Conservation (phyloP, 345 rosid species). For the Balakata baccata region DNA sequence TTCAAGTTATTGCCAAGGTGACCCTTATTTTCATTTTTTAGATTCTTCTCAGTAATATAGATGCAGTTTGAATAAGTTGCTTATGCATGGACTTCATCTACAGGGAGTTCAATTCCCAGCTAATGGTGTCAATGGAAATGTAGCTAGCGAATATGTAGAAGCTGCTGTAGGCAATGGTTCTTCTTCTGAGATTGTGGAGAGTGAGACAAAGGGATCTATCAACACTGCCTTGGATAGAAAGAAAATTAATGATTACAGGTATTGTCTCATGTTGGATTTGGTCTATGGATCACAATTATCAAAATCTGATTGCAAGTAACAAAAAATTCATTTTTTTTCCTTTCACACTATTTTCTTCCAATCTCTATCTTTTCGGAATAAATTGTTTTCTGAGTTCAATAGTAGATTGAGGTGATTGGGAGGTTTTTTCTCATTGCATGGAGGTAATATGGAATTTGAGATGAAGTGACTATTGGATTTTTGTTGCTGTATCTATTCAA, state of each 20-base stretch:
- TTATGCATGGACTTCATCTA: slow-evolving; percentile 16
- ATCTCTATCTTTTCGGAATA: background rate
- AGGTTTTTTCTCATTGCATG: background rate
- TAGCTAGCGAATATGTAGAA: slow-evolving; percentile 41
- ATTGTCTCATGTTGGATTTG: slow-evolving; percentile 12
- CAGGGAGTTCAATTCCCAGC: slow-evolving; percentile 63
- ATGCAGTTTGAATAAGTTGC: slow-evolving; percentile 8
- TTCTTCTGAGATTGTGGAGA: slow-evolving; percentile 24
- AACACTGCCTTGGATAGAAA: slow-evolving; percentile 28
- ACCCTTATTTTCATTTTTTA: slow-evolving; percentile 9
- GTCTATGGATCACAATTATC: background rate
- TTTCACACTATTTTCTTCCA: background rate
- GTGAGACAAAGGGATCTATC: slow-evolving; percentile 23
- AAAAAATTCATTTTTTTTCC: background rate
- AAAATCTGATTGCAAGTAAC: background rate
- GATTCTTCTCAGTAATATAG: slow-evolving; percentile 12
- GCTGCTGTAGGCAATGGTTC: slow-evolving; percentile 32
- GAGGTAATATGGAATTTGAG: background rate
- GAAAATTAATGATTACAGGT: slow-evolving; percentile 47
- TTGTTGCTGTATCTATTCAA: background rate
- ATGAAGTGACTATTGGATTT: background rate
- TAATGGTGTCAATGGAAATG: slow-evolving; percentile 39
- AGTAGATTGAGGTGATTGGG: background rate
- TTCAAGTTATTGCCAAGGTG: slow-evolving; percentile 83
- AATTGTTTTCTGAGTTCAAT: background rate